A percentile compares a stretch with the other conserved stretches of the same genome.
Evolutionary conservation across 2,329 filamentous ascomycete species (phyloP).

Genomic region (Pseudogymnoascus sp.): DNA sequence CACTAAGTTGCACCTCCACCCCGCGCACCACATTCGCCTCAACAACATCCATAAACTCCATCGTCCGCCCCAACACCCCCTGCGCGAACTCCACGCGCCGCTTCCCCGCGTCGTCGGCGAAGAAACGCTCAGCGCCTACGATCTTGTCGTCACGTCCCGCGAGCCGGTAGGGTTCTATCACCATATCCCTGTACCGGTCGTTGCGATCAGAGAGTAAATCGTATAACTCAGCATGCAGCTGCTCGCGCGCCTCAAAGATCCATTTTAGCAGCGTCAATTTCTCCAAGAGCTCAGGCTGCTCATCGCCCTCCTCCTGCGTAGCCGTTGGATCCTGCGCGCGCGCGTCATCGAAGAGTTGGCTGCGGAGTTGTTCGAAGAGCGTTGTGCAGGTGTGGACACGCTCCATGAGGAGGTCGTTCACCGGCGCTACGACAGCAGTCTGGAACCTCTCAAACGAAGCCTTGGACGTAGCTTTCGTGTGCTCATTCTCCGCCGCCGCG

Average conservation of each 20-base stretch:
- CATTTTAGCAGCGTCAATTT: slow-evolving; percentile 93
- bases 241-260: slow-evolving; percentile 92
- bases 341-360: slow-evolving; percentile 63
- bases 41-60: slow-evolving; percentile 69
- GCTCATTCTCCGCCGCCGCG: slow-evolving; percentile 57
- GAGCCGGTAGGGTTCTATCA: slow-evolving; percentile 69
- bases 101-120: slow-evolving; percentile 65
- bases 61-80: slow-evolving; percentile 62
- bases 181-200: slow-evolving; percentile 74
- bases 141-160: slow-evolving; percentile 73
- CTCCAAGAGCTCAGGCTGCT: slow-evolving; percentile 86
- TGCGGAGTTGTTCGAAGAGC: slow-evolving; percentile 68
- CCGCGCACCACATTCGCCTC: slow-evolving; percentile 80
- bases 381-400: slow-evolving; percentile 65
- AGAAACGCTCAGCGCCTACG: slow-evolving; percentile 71
- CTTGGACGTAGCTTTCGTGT: slow-evolving; percentile 65
- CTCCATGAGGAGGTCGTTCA: slow-evolving; percentile 70
- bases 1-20: slow-evolving; percentile 82
- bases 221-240: slow-evolving; percentile 74
- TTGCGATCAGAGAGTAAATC: slow-evolving; percentile 80
- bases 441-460: slow-evolving; percentile 80
- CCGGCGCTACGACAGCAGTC: slow-evolving; percentile 68
- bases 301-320: slow-evolving; percentile 90
- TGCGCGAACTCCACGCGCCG: slow-evolving; percentile 62
- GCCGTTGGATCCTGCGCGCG: slow-evolving; percentile 60